These are phyloP conservation scores for Acanthamoeba quina DNA, from an alignment of 208 protist species.

Conservation along the genomic window DNA sequence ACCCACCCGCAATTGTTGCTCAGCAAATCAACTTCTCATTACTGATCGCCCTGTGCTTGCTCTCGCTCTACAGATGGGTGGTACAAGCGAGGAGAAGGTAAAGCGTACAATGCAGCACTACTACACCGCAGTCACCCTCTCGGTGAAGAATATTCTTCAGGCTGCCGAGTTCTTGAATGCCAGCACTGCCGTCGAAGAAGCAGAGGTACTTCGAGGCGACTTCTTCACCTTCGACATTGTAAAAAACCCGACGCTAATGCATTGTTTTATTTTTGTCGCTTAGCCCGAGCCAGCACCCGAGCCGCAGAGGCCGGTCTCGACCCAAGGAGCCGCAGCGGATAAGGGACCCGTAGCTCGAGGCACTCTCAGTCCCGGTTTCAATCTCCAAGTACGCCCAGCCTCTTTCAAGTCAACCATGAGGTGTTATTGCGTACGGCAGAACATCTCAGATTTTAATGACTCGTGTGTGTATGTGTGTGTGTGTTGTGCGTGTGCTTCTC, in stretches of 20 bases:
- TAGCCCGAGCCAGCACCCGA: not conserved
- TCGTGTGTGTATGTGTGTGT: not conserved
- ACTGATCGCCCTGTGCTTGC: not conserved
- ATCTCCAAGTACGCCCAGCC: not conserved
- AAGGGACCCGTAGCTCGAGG: constrained; percentile 6
- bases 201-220: not conserved
- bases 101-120: constrained; percentile 52
- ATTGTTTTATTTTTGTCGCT: not conserved
- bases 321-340: not conserved
- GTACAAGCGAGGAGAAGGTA: constrained; percentile 8
- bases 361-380: constrained; percentile 12
- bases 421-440: too few relatives aligned
- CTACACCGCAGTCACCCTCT: constrained; percentile 49
- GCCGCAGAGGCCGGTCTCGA: not conserved
- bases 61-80: not conserved
- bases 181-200: not conserved
- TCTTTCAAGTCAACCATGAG: too few relatives aligned
- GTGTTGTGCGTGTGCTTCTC: not conserved
- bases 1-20: not conserved
- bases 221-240: too few relatives aligned
- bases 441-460: not conserved
- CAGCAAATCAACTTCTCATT: not conserved
- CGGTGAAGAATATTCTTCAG: constrained; percentile 40
- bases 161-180: constrained; percentile 38
- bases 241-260: too few relatives aligned